Base-by-base conservation (phyloP, 1,284 basidiomycete species). In the Boletus hoseneyae region DNA sequence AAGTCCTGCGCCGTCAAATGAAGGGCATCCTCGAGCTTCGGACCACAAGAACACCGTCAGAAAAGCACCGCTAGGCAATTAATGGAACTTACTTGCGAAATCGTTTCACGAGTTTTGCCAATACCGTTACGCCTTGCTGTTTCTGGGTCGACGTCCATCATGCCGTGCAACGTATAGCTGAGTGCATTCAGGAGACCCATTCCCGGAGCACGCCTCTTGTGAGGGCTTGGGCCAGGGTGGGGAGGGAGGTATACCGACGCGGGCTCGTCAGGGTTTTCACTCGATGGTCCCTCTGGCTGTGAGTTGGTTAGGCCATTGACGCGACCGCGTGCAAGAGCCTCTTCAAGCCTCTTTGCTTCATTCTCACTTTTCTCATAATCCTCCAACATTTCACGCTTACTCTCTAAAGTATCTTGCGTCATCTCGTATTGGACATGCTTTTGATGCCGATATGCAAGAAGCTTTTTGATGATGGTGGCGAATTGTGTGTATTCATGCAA, bases 91-190 rank as follows among this genome's bases (percentile, higher is more conserved):
- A 93, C 93, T 76, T 93, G 91, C 30, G 91, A 89, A 55, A 99
- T 97, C 25, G 84, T 86, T 70, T 99, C 97, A 61, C 91, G 79
- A 2, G 94, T 93, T 73, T 96, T 97, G 55, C 87, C 90, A 57
- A 99, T 98, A 51, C 86, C 85, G 61, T 88, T 97, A 52, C 96
- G 78, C 54, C 97, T 79, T 5, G 96, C 95, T 13, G 90, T 91
- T 72, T 98, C 97, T 0, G 97, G 95, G 72, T 99, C 97, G 7
- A 92, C 90, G 62, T 99, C 97, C 87, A 99, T 97, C 83, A 99
- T 95, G 10, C 93, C 93, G 61, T 96, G 93, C 52, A 99, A 71
- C 19, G 93, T 95, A 71, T 97, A 94, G 61, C 90, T 94, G 47
- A 99, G 75, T 7, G 97, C 96, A 61, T 86, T 94, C 37, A 99